Base-by-base conservation (phyloP, 371 early-diverging fungal species). In the Circinella umbellata region DNA sequence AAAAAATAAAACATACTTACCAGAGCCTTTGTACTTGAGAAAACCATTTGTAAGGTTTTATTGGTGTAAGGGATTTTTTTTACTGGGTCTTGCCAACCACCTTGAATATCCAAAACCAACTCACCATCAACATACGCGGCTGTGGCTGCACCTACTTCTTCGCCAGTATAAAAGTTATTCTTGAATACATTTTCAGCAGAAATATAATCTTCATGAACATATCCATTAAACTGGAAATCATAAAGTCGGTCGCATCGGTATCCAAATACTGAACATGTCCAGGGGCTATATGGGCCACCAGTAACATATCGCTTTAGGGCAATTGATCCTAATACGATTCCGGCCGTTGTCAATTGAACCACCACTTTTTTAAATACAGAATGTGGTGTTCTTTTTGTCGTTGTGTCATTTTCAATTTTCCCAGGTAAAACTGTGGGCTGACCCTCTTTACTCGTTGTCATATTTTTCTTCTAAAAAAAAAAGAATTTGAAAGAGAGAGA, bases 1-100 rank as follows among this genome's bases (percentile, higher is more conserved):
- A 27, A 27, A 27, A 27, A 42, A 42, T 1, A 42, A 42, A 42
- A 42, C 4, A 49, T 17, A 37, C 69, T 63, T 74, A 88, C 87
- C 69, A 92, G 71, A 7, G 72, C 79, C 76, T 92, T 92, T 42
- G 89, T 86, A 48, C 82, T 75, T 0, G 92, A 92, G 70, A 86
- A 92, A 8, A 92, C 90, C 64, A 90, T 81, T 72, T 89, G 89
- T 46, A 93, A 73, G 1, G 88, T 87, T 38, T 78, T 67, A 46
- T 86, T 76, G 53, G 83, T 74, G 68, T 90, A 93, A 6, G 67
- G 73, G 1, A 69, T 75, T 1, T 66, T 71, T 11, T 71, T 69
- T 36, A 75, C 73, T 9, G 71, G 61, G 64, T 90, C 88, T 65
- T 83, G 85, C 82, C 82, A 84, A 6, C 94, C 94, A 10, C 90